phyloP scores from a whole-genome alignment of 83 land plant genomes.

The Picea abies region DNA sequence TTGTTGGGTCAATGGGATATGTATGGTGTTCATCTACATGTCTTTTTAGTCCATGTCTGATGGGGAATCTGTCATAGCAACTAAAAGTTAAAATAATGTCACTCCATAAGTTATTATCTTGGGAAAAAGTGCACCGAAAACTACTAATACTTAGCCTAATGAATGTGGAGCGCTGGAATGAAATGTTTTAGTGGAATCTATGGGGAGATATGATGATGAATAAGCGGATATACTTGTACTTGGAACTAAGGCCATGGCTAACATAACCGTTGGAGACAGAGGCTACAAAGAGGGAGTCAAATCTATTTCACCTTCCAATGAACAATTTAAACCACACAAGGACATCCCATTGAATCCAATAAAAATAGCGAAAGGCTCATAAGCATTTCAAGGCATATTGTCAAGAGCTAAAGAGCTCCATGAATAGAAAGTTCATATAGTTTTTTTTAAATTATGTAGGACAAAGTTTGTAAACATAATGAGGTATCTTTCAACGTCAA shows the following conservation, averaged over 20 bases:
- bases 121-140: background rate
- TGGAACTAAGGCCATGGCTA: slow-evolving; percentile 3
- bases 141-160: background rate
- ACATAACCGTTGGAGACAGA: background rate
- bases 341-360: background rate
- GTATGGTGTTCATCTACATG: too few species aligned
- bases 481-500: too few species aligned
- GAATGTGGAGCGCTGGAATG: background rate
- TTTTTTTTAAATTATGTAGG: too few species aligned
- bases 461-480: background rate
- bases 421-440: too few species aligned
- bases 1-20: too few species aligned
- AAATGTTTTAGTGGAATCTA: background rate
- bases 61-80: too few species aligned
- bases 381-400: too few species aligned
- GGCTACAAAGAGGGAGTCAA: background rate
- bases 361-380: background rate
- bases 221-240: background rate
- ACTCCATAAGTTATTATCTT: background rate
- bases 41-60: too few species aligned
- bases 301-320: too few species aligned
- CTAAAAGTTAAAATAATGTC: too few species aligned
- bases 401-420: too few species aligned
- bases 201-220: background rate
- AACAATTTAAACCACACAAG: slow-evolving; percentile 8